These are phyloP conservation scores for Pseudomassariella vexata DNA, from an alignment of 2,329 filamentous ascomycete genomes.

Conservation along the genomic window DNA sequence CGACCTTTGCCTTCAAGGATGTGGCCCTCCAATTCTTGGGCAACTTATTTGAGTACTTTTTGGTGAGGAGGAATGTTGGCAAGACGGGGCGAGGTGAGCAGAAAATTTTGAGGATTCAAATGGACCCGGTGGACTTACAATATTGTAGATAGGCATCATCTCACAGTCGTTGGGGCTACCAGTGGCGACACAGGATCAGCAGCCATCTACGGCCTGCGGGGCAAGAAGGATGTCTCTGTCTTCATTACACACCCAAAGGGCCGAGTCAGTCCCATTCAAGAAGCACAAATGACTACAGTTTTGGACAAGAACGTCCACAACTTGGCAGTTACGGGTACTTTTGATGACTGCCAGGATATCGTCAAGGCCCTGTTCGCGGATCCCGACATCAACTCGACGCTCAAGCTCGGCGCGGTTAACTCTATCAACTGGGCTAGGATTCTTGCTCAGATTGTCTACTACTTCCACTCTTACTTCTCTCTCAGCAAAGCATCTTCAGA, in stretches of 20 bases:
- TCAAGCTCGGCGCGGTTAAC: conserved; percentile 89
- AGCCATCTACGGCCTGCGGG: conserved; percentile 88
- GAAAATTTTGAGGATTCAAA: background rate
- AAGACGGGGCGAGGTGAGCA: conserved; percentile 52
- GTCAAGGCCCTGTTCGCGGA: conserved; percentile 92
- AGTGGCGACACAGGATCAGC: conserved; percentile 89
- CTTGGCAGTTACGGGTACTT: conserved; percentile 80
- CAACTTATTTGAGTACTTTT: conserved; percentile 91
- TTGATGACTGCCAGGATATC: conserved; percentile 96
- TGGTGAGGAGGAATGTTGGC: conserved; percentile 65
- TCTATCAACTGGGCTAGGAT: conserved; percentile 96
- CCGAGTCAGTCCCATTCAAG: conserved; percentile 84
- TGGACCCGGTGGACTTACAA: conserved; percentile 20
- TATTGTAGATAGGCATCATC: conserved; percentile 62
- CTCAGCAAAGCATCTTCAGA: conserved; percentile 56
- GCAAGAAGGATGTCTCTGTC: conserved; percentile 95
- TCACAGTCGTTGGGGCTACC: conserved; percentile 83
- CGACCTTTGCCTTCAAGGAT: conserved; percentile 94
- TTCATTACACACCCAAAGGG: conserved; percentile 93
- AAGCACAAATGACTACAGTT: conserved; percentile 95
- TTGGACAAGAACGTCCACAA: conserved; percentile 90
- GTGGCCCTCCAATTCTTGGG: conserved; percentile 89
- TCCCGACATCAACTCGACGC: conserved; percentile 70
- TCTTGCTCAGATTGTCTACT: conserved; percentile 94
- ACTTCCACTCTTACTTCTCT: conserved; percentile 90